phyloP scores from a whole-genome alignment of 192 early-diverging fungal genomes.

The Geranomyces variabilis region DNA sequence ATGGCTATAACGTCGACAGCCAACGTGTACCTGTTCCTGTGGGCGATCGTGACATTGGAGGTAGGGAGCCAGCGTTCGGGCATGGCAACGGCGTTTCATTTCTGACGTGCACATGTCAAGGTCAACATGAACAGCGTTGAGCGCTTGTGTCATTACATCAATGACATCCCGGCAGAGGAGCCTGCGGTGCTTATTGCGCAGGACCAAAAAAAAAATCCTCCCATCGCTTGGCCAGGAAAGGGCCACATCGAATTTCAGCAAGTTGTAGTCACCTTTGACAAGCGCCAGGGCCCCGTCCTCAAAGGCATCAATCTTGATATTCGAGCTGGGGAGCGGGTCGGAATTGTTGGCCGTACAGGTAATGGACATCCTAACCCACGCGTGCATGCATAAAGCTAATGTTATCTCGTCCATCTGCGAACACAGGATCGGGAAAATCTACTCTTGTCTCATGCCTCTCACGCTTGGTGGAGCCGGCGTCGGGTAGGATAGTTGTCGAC shows the following conservation, averaged over 20 bases:
- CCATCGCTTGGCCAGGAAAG: slow-evolving; percentile 46
- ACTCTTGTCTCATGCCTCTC: slow-evolving; percentile 57
- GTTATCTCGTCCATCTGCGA: no score
- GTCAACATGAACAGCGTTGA: slow-evolving; percentile 43
- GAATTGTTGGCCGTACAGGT: slow-evolving; percentile 54
- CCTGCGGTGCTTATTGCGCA: neutral
- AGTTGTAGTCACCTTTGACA: slow-evolving; percentile 40
- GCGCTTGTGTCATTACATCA: slow-evolving; percentile 45
- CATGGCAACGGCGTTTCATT: no score
- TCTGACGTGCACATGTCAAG: neutral
- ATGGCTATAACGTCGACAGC: neutral
- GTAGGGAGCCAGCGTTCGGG: neutral
- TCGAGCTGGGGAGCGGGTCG: slow-evolving; percentile 48
- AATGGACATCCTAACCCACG: no score
- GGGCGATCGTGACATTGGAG: neutral
- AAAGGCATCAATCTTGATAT: slow-evolving; percentile 61
- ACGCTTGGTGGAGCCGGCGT: slow-evolving; percentile 48
- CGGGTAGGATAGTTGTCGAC: slow-evolving; percentile 63
- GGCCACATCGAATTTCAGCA: slow-evolving; percentile 46
- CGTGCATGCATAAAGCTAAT: no score
- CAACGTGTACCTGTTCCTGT: slow-evolving; percentile 1
- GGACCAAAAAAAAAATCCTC: slow-evolving; percentile 38
- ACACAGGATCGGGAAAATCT: slow-evolving; percentile 60
- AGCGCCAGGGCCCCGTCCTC: slow-evolving; percentile 45
- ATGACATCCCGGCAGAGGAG: slow-evolving; percentile 24